Conservation (phyloP, 179 eudicot genomes). For the Nepenthes alata region DNA sequence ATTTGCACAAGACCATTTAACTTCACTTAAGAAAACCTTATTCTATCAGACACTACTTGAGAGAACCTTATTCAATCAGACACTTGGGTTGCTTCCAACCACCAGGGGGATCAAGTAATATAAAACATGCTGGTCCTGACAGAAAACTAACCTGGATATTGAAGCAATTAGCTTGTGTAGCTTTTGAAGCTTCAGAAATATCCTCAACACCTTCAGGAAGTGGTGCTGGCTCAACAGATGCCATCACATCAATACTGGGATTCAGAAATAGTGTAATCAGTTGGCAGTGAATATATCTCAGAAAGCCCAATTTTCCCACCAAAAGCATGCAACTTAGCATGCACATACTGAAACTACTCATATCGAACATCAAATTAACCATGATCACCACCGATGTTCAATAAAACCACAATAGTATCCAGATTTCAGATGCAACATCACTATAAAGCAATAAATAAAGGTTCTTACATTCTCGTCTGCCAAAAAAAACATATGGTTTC, state of each 20-base stretch:
- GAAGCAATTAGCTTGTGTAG: conserved; percentile 15
- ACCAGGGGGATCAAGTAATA: conserved; percentile 6
- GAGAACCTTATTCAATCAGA: background rate
- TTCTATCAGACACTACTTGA: background rate
- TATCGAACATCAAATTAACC: too few relatives aligned
- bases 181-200: conserved; percentile 18
- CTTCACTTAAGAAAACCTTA: background rate
- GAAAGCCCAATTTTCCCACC: too few relatives aligned
- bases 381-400: too few relatives aligned
- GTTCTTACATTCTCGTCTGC: too few relatives aligned
- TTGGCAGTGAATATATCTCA: too few relatives aligned
- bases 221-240: conserved; percentile 27
- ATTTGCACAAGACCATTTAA: conserved; percentile 7
- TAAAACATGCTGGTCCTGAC: background rate
- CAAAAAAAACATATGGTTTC: too few relatives aligned
- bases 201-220: conserved; percentile 29
- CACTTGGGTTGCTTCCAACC: background rate
- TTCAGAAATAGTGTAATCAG: conserved; percentile 4
- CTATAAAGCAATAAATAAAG: too few relatives aligned
- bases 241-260: conserved; percentile 46
- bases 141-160: conserved; percentile 20
- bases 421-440: too few relatives aligned
- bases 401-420: too few relatives aligned
- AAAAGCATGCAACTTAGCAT: too few relatives aligned
- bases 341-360: too few relatives aligned